phyloP scores from a whole-genome alignment of 352 stramenopile genomes.

The Thraustotheca clavata region DNA sequence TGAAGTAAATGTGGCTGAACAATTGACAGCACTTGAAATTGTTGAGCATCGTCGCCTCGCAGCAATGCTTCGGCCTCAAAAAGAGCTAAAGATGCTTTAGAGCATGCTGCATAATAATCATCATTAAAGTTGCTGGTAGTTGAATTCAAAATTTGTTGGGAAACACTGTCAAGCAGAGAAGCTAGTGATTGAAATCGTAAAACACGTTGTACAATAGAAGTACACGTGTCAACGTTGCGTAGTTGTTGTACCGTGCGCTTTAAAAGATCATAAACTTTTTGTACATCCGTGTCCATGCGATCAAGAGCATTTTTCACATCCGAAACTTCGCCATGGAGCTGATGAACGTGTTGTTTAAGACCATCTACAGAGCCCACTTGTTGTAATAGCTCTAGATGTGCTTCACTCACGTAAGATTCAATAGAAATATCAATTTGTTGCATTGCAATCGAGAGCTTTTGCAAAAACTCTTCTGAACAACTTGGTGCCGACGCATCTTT shows the following conservation, averaged over 20 bases:
- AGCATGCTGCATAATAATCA: slow-evolving; percentile 14
- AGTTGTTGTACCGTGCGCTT: slow-evolving; percentile 59
- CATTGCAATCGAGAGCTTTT: slow-evolving; percentile 54
- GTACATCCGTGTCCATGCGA: slow-evolving; percentile 47
- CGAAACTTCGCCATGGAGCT: slow-evolving; percentile 46
- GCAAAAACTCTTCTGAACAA: slow-evolving; percentile 67
- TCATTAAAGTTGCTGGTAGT: slow-evolving; percentile 10
- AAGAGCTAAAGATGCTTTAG: slow-evolving; percentile 42
- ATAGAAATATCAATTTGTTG: slow-evolving; percentile 68
- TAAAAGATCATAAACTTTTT: slow-evolving; percentile 47
- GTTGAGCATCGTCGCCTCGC: slow-evolving; percentile 27
- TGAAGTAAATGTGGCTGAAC: slow-evolving; percentile 45
- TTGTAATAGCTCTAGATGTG: slow-evolving; percentile 57
- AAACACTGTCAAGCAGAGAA: slow-evolving; percentile 36
- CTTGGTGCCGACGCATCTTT: slow-evolving; percentile 28
- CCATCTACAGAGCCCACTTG: slow-evolving; percentile 74
- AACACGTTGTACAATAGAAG: slow-evolving; percentile 56
- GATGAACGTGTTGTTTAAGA: slow-evolving; percentile 47
- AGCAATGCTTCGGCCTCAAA: slow-evolving; percentile 56
- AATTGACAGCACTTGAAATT: slow-evolving; percentile 58
- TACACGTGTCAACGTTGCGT: slow-evolving; percentile 67
- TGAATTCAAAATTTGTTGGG: slow-evolving; percentile 22
- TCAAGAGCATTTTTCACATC: slow-evolving; percentile 57
- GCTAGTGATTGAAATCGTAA: slow-evolving; percentile 72
- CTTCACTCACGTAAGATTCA: slow-evolving; percentile 62